Conservation (phyloP, 306 rosid species). For the Heteromeles arbutifolia region DNA sequence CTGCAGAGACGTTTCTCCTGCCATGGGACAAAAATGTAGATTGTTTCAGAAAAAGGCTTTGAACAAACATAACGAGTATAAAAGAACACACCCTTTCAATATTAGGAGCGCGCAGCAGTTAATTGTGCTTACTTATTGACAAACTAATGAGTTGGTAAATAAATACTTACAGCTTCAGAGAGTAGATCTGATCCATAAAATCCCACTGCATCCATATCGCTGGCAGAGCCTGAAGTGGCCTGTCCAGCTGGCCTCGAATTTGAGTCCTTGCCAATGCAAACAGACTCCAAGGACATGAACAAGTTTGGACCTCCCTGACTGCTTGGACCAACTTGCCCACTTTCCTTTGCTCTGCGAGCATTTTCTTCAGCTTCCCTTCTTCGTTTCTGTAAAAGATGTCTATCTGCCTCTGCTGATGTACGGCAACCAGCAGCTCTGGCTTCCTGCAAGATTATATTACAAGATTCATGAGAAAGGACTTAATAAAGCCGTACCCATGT, state of each 20-base stretch:
- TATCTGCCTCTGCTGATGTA: slow-evolving; percentile 59
- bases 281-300: slow-evolving; percentile 49
- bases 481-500: neutral
- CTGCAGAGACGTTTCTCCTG: slow-evolving; percentile 83
- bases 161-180: slow-evolving; percentile 72
- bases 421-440: slow-evolving; percentile 81
- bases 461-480: neutral
- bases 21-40: slow-evolving; percentile 1
- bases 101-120: neutral
- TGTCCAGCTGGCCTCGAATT: slow-evolving; percentile 55
- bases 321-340: slow-evolving; percentile 52
- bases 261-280: slow-evolving; percentile 49
- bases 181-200: slow-evolving; percentile 70
- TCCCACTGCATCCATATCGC: slow-evolving; percentile 52
- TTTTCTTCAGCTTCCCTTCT: slow-evolving; percentile 63
- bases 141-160: slow-evolving; percentile 2
- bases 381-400: slow-evolving; percentile 55
- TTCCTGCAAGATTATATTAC: slow-evolving; percentile 39
- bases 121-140: neutral
- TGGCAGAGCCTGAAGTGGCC: slow-evolving; percentile 49
- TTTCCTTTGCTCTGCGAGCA: slow-evolving; percentile 52
- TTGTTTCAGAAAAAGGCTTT: neutral
- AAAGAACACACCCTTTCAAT: neutral
- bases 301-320: slow-evolving; percentile 59
- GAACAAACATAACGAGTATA: neutral